phyloP scores from a whole-genome alignment of 2,329 filamentous ascomycete genomes.

The Cladosporium austrohemisphaericum region DNA sequence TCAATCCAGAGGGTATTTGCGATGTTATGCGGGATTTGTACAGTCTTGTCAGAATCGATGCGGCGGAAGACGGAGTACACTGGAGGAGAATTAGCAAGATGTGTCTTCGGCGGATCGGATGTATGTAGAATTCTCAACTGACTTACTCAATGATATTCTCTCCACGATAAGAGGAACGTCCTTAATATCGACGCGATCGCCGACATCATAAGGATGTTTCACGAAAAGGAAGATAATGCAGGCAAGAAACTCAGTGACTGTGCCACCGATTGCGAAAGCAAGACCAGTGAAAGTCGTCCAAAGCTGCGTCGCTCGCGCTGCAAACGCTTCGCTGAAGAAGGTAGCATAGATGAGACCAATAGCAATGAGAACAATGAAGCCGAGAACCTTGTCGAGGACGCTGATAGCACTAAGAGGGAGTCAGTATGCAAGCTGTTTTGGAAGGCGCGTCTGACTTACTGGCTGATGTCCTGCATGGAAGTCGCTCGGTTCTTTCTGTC shows the following conservation, averaged over 20 bases:
- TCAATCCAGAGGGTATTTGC: slow-evolving; percentile 38
- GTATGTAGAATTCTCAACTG: slow-evolving; percentile 32
- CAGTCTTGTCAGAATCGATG: slow-evolving; percentile 26
- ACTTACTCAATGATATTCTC: slow-evolving; percentile 32
- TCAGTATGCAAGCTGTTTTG: too few relatives aligned
- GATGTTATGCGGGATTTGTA: slow-evolving; percentile 36
- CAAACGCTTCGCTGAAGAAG: slow-evolving; percentile 31
- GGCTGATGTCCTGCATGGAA: slow-evolving; percentile 33
- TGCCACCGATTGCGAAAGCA: slow-evolving; percentile 89
- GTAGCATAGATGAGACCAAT: slow-evolving; percentile 33
- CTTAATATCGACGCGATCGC: slow-evolving; percentile 32
- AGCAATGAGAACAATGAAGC: slow-evolving; percentile 27
- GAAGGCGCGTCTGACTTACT: too few relatives aligned
- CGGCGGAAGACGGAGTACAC: slow-evolving; percentile 1
- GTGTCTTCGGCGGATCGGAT: slow-evolving; percentile 25
- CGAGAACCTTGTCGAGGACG: slow-evolving; percentile 33
- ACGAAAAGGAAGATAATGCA: slow-evolving; percentile 97
- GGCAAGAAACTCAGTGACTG: slow-evolving; percentile 88
- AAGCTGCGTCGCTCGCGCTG: slow-evolving; percentile 23
- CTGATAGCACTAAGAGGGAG: too few relatives aligned
- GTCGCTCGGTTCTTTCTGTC: slow-evolving; percentile 31
- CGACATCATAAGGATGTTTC: slow-evolving; percentile 83
- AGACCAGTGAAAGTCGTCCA: slow-evolving; percentile 44
- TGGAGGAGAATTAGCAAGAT: not conserved
- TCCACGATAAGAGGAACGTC: slow-evolving; percentile 29